Evolutionary conservation across 1,139 yeast genomes (phyloP).

Genomic region (Geotrichum fermentans): DNA sequence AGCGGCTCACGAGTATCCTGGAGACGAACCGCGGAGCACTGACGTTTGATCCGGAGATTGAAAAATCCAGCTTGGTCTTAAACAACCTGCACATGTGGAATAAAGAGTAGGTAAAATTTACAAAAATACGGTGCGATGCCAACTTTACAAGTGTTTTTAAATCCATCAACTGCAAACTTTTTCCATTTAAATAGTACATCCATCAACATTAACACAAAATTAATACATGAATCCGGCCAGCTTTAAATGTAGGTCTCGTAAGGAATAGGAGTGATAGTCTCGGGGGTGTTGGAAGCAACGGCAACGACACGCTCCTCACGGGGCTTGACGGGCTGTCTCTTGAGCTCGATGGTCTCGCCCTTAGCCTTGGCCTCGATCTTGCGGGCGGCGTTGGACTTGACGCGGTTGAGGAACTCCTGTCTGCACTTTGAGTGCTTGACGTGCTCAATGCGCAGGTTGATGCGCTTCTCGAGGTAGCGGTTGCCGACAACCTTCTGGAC

Average conservation of each 20-base stretch:
- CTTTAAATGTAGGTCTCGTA: conserved; percentile 96
- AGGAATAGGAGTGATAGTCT: conserved; percentile 97
- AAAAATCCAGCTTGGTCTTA: background rate
- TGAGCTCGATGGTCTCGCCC: conserved; percentile 86
- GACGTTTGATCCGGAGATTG: conserved; percentile 11
- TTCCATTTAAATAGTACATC: background rate
- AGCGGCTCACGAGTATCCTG: background rate
- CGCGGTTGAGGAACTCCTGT: conserved; percentile 98
- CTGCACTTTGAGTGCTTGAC: conserved; percentile 99
- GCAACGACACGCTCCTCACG: conserved; percentile 84
- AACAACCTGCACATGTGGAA: too few relatives aligned
- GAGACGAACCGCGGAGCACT: background rate
- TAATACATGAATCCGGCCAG: background rate
- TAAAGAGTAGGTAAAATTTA: too few relatives aligned
- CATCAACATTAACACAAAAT: background rate
- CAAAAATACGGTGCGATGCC: too few relatives aligned
- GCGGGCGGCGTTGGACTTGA: conserved; percentile 90
- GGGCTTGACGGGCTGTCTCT: conserved; percentile 98
- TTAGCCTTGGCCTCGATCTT: conserved; percentile 91
- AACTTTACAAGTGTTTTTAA: background rate
- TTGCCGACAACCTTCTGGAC: conserved; percentile 97
- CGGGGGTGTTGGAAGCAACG: conserved; percentile 75
- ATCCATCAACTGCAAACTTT: background rate
- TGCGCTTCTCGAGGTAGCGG: conserved; percentile 98
- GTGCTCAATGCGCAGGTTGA: conserved; percentile 97